Percentiles rank a stretch among this genome's conserved stretches.
phyloP scores from a whole-genome alignment of 768 basidiomycete genomes.

The Leucocoprinus birnbaumii region DNA sequence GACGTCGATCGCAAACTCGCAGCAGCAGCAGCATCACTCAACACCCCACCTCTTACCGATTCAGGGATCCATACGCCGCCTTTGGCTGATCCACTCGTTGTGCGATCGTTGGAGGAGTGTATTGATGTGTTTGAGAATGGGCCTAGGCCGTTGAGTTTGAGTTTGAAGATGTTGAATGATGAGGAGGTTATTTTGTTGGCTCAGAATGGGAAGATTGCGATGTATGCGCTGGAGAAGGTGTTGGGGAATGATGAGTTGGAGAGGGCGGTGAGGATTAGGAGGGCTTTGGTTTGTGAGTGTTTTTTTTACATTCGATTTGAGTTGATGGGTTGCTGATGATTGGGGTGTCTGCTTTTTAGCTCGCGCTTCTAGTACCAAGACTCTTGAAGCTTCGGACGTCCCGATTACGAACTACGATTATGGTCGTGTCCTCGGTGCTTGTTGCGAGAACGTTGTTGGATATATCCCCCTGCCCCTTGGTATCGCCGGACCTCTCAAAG shows the following conservation, averaged over 20 bases:
- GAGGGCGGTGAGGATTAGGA: slow-evolving; percentile 81
- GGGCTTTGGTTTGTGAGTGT: slow-evolving; percentile 86
- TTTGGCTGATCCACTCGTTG: slow-evolving; percentile 4
- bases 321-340: slow-evolving; percentile 6
- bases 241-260: slow-evolving; percentile 69
- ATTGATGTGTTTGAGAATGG: slow-evolving; percentile 77
- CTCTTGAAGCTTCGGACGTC: slow-evolving; percentile 79
- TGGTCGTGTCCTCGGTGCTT: slow-evolving; percentile 89
- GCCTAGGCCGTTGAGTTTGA: slow-evolving; percentile 55
- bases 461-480: slow-evolving; percentile 96
- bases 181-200: slow-evolving; percentile 89
- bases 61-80: slow-evolving; percentile 5
- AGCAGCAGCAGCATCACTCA: slow-evolving; percentile 17
- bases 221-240: slow-evolving; percentile 95
- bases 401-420: slow-evolving; percentile 91
- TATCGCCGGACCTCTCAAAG: slow-evolving; percentile 90
- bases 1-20: slow-evolving; percentile 52
- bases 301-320: background rate
- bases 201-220: slow-evolving; percentile 89
- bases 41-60: slow-evolving; percentile 8
- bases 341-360: slow-evolving; percentile 59
- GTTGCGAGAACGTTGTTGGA: slow-evolving; percentile 98
- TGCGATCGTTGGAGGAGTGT: slow-evolving; percentile 71
- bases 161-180: slow-evolving; percentile 69
- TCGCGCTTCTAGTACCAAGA: slow-evolving; percentile 79